Base-by-base conservation (phyloP, 805 yeast genomes). In the Schwanniomyces occidentalis region DNA sequence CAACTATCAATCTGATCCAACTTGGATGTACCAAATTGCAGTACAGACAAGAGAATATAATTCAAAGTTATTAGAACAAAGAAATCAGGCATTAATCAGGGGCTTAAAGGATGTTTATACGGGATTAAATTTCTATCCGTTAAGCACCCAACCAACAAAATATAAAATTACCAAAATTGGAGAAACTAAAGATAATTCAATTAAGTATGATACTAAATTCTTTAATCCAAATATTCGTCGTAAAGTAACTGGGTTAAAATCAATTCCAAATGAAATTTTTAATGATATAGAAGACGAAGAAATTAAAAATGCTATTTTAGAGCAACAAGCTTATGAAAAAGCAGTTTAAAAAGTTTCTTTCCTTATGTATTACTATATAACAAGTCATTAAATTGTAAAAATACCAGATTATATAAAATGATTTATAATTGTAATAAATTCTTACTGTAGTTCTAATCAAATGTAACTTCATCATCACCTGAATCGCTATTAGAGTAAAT, bases 1-100 rank as follows among this genome's bases (percentile, higher is more conserved):
- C 3, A 58, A 63, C 33, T 67, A 65, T 52, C 68, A 68, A 37
- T 51, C 76, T 21, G 87, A 87, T 45, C 82, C 82, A 20, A 78
- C 83, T 23, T 89, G 96, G 96, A 75, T 89, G 63, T 78, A 75
- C 46, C 90, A 86, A 49, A 89, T 87, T 46, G 93, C 95, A 0
- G 61, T 72, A n/a, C 83, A 91, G 20, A 78, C 89, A 3, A 71
- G 83, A 43, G 80, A 79, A 33, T 85, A 76, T 54, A 93, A 93
- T 56, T 63, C 76, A 21, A 72, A 72, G 38, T 61, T 89, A 30
- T 59, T 73, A n/a, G 69, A 66, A 23, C 76, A 74, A 35, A 78
- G 84, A 40, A 68, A 90, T 42, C 66, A 63, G 14, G 73, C 75
- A 16, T 63, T 74, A 24, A 56, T 73, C 14, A 67, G 79, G 32